Percentiles rank a stretch among this genome's conserved stretches.
These are phyloP conservation scores for Lizonia empirigonia DNA, from an alignment of 2,329 filamentous ascomycete species.

Conservation along the genomic window DNA sequence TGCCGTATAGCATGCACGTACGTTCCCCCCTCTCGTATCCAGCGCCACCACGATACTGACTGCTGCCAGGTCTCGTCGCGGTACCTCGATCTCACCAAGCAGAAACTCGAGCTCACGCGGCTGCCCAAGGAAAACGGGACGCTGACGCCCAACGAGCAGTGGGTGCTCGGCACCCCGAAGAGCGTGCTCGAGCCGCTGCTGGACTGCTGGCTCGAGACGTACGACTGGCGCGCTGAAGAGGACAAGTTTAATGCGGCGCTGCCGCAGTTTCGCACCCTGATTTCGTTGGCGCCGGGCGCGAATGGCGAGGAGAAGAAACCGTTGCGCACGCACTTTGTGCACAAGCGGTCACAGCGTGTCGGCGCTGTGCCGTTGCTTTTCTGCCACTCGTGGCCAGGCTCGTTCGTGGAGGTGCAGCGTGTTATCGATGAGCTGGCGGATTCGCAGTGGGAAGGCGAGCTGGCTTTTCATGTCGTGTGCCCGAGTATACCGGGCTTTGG, in stretches of 20 bases:
- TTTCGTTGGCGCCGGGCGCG: slow-evolving; percentile 43
- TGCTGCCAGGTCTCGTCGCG: slow-evolving; percentile 68
- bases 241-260: slow-evolving; percentile 61
- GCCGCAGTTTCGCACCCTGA: slow-evolving; percentile 68
- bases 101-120: slow-evolving; percentile 60
- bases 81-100: slow-evolving; percentile 69
- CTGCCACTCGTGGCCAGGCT: slow-evolving; percentile 69
- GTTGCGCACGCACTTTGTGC: slow-evolving; percentile 68
- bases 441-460: slow-evolving; percentile 49
- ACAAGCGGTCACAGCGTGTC: slow-evolving; percentile 59
- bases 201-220: slow-evolving; percentile 71
- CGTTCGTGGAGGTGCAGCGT: slow-evolving; percentile 65
- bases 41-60: no score
- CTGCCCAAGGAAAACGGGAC: slow-evolving; percentile 4
- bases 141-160: slow-evolving; percentile 27
- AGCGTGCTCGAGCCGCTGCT: slow-evolving; percentile 66
- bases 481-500: slow-evolving; percentile 70
- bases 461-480: slow-evolving; percentile 68
- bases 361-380: slow-evolving; percentile 68
- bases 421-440: slow-evolving; percentile 62
- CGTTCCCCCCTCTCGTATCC: no score
- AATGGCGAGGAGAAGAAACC: slow-evolving; percentile 24
- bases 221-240: slow-evolving; percentile 68
- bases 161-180: slow-evolving; percentile 64
- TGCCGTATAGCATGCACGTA: slow-evolving; percentile 45